Conservation (phyloP, 2,329 filamentous ascomycete species). For the Diaporthe ilicicola region DNA sequence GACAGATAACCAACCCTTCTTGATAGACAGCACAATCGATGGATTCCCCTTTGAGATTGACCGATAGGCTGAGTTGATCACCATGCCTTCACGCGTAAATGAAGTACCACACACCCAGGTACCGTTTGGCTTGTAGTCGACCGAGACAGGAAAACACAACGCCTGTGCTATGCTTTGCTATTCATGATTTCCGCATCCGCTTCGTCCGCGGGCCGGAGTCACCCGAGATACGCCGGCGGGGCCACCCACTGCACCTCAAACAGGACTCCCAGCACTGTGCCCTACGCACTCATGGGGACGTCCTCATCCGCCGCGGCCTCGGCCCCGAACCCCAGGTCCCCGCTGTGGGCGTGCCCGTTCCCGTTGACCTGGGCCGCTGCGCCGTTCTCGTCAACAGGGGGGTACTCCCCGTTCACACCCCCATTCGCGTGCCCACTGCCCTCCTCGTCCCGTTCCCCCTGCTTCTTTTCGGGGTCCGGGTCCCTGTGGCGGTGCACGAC, state of each 20-base stretch:
- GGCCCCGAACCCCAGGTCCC: not conserved
- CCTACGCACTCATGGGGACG: constrained; percentile 5
- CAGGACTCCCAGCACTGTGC: too few species aligned
- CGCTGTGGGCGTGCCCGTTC: constrained; percentile 17
- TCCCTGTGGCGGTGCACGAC: constrained; percentile 53
- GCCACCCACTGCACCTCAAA: too few species aligned
- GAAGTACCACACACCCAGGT: not conserved
- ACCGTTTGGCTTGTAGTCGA: not conserved
- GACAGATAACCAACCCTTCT: not conserved
- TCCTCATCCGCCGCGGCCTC: not conserved
- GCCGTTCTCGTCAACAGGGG: not conserved
- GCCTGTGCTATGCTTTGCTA: constrained; percentile 15
- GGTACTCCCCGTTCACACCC: not conserved
- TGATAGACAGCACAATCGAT: constrained; percentile 22
- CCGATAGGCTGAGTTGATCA: not conserved
- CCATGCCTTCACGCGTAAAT: not conserved
- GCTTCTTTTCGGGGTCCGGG: constrained; percentile 4
- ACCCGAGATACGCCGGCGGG: too few species aligned
- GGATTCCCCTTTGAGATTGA: not conserved
- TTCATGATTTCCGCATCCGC: not conserved
- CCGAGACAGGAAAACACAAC: constrained; percentile 5
- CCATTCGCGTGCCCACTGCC: not conserved
- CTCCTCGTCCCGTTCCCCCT: not conserved
- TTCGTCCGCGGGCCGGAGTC: not conserved
- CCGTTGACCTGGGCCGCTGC: not conserved